phyloP scores from a whole-genome alignment of 495 filamentous ascomycete genomes.

The Lasiosphaeriaceae sp. region DNA sequence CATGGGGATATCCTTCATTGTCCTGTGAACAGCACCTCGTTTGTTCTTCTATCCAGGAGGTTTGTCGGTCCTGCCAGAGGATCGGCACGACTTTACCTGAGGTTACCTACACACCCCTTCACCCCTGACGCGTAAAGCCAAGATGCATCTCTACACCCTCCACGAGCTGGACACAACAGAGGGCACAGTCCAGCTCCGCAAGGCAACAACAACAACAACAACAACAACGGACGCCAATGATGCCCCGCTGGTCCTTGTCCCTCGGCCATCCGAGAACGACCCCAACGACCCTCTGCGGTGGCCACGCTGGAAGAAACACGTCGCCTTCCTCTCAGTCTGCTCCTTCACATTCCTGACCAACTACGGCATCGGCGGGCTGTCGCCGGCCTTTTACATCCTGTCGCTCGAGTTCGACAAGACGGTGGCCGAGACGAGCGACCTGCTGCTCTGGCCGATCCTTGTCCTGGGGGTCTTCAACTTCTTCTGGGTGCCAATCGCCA shows the following conservation, averaged over 20 bases:
- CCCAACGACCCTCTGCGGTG: slow-evolving; percentile 36
- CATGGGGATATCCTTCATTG: no score
- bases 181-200: slow-evolving; percentile 28
- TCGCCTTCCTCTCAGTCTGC: slow-evolving; percentile 30
- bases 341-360: slow-evolving; percentile 40
- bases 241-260: slow-evolving; percentile 27
- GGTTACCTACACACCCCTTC: no score
- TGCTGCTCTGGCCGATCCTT: slow-evolving; percentile 32
- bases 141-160: slow-evolving; percentile 27
- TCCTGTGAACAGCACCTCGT: no score
- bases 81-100: no score
- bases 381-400: slow-evolving; percentile 28
- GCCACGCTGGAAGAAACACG: slow-evolving; percentile 29
- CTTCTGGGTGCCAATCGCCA: slow-evolving; percentile 53
- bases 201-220: no score
- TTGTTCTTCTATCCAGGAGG: no score
- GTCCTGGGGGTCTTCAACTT: slow-evolving; percentile 43
- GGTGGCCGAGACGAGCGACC: slow-evolving; percentile 20
- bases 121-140: background rate
- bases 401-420: slow-evolving; percentile 27
- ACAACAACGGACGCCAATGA: no score
- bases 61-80: no score
- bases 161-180: slow-evolving; percentile 29
- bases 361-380: slow-evolving; percentile 32
- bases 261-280: slow-evolving; percentile 28